Percentiles rank a stretch among this genome's conserved stretches.
Conservation (phyloP, 352 stramenopile species). For the Phytopythium boreale region DNA sequence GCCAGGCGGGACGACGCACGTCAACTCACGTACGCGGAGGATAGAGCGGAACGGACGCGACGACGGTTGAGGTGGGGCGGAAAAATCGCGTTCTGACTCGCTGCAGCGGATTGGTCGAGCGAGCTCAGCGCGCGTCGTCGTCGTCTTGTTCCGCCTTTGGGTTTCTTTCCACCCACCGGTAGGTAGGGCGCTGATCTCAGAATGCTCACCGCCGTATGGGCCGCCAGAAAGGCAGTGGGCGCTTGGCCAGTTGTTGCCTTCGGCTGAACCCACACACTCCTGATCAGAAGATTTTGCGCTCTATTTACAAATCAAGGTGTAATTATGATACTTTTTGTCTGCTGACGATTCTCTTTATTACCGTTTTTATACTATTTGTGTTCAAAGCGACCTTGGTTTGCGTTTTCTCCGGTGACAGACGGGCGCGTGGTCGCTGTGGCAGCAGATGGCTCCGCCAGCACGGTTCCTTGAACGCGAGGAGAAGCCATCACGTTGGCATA, state of each 20-base stretch:
- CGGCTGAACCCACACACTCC: background rate
- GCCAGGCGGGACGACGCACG: background rate
- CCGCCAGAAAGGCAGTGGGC: background rate
- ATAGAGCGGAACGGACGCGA: background rate
- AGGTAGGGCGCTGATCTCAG: background rate
- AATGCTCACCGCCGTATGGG: background rate
- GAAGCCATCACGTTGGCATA: background rate
- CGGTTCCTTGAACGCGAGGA: background rate
- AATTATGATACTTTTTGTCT: no score
- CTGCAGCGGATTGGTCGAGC: background rate
- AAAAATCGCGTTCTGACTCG: conserved; percentile 1
- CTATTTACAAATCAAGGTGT: background rate
- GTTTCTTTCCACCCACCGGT: background rate
- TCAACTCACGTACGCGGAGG: background rate
- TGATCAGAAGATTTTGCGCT: background rate
- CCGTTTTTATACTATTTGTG: background rate
- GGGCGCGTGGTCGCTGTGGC: background rate
- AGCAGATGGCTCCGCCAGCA: conserved; percentile 3
- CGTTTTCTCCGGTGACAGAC: background rate
- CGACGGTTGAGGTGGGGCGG: background rate
- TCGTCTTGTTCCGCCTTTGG: background rate
- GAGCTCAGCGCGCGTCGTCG: no score
- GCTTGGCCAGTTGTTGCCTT: background rate
- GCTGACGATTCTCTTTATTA: no score
- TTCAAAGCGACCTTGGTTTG: background rate